These are phyloP conservation scores for Stagonosporopsis rhizophila DNA, from an alignment of 2,329 filamentous ascomycete species.

Conservation along the genomic window DNA sequence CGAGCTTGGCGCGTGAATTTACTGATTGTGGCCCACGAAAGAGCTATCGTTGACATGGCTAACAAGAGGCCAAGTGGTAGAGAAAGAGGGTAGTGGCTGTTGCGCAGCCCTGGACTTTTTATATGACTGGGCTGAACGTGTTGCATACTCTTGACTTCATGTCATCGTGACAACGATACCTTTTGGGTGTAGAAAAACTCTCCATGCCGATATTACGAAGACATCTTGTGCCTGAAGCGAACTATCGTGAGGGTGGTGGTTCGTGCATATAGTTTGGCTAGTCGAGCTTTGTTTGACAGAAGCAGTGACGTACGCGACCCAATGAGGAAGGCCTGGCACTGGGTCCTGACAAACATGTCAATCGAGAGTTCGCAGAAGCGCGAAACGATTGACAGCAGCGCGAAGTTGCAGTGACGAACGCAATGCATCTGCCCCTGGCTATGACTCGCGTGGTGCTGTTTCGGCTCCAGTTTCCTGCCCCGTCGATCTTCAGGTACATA, in stretches of 20 bases:
- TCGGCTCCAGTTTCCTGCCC: constrained; percentile 5
- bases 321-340: not conserved
- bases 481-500: constrained; percentile 14
- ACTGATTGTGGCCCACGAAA: no score
- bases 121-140: no score
- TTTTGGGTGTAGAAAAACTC: no score
- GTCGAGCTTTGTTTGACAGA: not conserved
- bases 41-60: no score
- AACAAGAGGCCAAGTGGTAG: no score
- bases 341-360: constrained; percentile 6
- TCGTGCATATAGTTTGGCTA: not conserved
- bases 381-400: constrained; percentile 3
- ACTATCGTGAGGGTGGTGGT: not conserved
- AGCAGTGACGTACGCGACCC: not conserved
- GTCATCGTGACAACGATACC: no score
- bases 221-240: no score
- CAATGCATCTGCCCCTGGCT: not conserved
- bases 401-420: constrained; percentile 2
- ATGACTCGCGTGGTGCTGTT: constrained; percentile 15
- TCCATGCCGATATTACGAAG: no score
- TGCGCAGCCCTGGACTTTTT: no score
- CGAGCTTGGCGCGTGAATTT: no score
- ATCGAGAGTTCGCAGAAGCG: constrained; percentile 4
- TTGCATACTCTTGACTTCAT: no score
- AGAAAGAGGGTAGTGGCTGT: no score